Percentiles rank a stretch among this genome's conserved stretches.
Conservation (phyloP, 2,329 filamentous ascomycete species). For the Penicillium palitans region DNA sequence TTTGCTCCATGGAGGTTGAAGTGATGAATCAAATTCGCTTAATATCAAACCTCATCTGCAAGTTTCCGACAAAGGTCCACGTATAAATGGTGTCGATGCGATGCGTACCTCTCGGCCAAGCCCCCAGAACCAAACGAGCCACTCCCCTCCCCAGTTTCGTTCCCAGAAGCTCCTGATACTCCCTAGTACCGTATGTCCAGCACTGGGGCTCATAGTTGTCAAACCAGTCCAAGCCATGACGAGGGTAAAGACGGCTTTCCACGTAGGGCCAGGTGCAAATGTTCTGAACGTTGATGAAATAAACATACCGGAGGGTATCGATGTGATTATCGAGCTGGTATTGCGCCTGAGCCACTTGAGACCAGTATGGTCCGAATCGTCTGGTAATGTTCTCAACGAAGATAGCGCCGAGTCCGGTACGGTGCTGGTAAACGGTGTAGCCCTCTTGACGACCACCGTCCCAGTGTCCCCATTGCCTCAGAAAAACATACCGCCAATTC, state of each 20-base stretch:
- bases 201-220: not conserved
- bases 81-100: not conserved
- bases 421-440: not conserved
- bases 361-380: not conserved
- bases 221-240: not conserved
- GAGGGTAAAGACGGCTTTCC: not conserved
- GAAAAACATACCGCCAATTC: not conserved
- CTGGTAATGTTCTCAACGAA: not conserved
- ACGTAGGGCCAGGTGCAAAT: not conserved
- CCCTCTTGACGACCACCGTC: not conserved
- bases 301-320: slow-evolving; percentile 2
- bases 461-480: not conserved
- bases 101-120: not conserved
- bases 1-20: too few species aligned
- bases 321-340: not conserved
- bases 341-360: not conserved
- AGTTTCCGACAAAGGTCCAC: not conserved
- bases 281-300: not conserved
- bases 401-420: not conserved
- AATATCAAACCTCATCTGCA: slow-evolving; percentile 1
- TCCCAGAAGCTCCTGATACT: slow-evolving; percentile 3
- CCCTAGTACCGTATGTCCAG: not conserved
- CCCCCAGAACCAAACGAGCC: slow-evolving; percentile 1
- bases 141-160: slow-evolving; percentile 1
- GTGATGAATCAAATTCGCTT: not conserved